Evolutionary conservation across 208 protist species (phyloP), one percentile per base, ranked within the genome.

Genomic region (Acanthamoeba lugdunensis): DNA sequence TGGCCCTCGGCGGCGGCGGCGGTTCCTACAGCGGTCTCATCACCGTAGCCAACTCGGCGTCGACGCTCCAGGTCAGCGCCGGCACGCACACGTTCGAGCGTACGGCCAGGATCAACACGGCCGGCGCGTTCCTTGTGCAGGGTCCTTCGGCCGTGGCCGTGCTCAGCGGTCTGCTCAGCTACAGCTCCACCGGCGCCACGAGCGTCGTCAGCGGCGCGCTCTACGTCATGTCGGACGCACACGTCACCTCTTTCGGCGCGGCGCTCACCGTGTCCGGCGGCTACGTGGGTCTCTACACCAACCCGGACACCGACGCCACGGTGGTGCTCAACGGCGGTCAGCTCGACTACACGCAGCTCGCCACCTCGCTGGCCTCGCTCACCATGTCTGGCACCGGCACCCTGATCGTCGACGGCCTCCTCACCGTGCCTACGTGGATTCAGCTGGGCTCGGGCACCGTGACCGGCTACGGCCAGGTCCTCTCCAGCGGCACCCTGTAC

Each of bases 221-320:
- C 63, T 92, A 41, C 69, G 87, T 92, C 23, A 71, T 92, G 87
- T 77, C 87, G 7, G 61, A 92, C 41, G 87, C 87, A 11, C 45
- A 56, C 28, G 50, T 92, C 28, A 92, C 61, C 28, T 65, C 87
- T 25, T 92, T 92, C 50, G 87, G 87, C 14, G 13, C 87, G 4
- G 25, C 61, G 45, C 52, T 92, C 48, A 56, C 23, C 37, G 69
- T 92, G 45, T 54, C 61, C 5, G 87, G 61, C 61, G 87, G 87
- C n/a, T 50, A 79, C 28, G 50, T 37, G 41, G 48, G 45, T 28
- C 87, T 92, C 63, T 54, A 81, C 69, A 77, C 63, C 45, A 71
- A 81, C 45, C 87, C 87, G 4, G 65, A 81, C 30, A 58, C 45
- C n/a, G 65, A 92, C 69, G 52, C 87, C 45, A 77, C 61, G n/a